phyloP scores from a whole-genome alignment of 257 asterid species.

The Mentha longifolia region DNA sequence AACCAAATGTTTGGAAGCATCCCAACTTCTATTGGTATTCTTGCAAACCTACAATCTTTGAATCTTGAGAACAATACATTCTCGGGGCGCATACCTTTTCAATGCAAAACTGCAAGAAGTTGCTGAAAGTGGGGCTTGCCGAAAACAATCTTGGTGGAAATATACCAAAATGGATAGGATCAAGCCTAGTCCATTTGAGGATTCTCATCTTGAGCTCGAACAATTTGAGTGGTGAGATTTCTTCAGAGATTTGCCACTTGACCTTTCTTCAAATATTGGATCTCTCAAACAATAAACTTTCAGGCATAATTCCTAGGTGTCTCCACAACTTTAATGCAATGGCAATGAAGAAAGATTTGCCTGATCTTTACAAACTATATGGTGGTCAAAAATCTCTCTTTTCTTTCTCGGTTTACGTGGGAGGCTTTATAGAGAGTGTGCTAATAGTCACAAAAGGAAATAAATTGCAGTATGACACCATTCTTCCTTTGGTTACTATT shows the following conservation, averaged over 20 bases:
- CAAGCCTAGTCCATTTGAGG: slow-evolving; percentile 19
- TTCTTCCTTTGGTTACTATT: background rate
- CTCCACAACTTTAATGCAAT: slow-evolving; percentile 38
- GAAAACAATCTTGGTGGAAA: slow-evolving; percentile 37
- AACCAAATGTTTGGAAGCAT: slow-evolving; percentile 44
- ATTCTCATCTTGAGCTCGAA: slow-evolving; percentile 41
- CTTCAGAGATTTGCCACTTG: slow-evolving; percentile 35
- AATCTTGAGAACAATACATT: slow-evolving; percentile 38
- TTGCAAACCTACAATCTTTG: slow-evolving; percentile 24
- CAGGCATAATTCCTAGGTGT: slow-evolving; percentile 37
- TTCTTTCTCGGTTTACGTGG: background rate
- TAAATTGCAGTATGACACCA: background rate
- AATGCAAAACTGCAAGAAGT: slow-evolving; percentile 24
- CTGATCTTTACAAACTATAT: background rate
- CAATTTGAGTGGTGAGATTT: slow-evolving; percentile 39
- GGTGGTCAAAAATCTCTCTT: background rate
- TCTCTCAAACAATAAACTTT: slow-evolving; percentile 36
- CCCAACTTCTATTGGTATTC: slow-evolving; percentile 40
- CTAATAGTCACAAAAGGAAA: background rate
- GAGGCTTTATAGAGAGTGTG: slow-evolving; percentile 1
- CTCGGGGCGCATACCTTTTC: slow-evolving; percentile 39
- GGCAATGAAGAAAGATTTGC: slow-evolving; percentile 25
- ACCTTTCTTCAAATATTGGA: slow-evolving; percentile 42
- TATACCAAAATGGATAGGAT: slow-evolving; percentile 42
- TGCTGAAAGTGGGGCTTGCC: slow-evolving; percentile 35